These are phyloP conservation scores for Daldinia bambusicola DNA, from an alignment of 495 filamentous ascomycete genomes.

Conservation along the genomic window DNA sequence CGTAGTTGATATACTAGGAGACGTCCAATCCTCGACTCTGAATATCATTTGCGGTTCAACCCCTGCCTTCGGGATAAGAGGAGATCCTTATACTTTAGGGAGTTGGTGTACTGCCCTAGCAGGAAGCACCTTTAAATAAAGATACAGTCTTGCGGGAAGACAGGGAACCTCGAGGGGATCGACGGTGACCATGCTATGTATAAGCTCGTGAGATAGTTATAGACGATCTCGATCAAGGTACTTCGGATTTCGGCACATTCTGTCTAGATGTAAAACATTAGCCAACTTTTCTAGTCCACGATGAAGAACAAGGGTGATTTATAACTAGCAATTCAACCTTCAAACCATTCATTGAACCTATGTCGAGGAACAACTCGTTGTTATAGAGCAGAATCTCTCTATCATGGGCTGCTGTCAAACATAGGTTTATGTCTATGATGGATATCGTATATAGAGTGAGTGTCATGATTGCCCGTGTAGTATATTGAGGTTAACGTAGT, in stretches of 20 bases:
- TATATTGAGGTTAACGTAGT: too few species aligned
- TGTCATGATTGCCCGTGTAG: too few species aligned
- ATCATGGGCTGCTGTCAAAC: constrained; percentile 36
- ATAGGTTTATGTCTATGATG: too few species aligned
- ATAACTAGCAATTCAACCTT: neutral
- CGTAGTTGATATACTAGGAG: constrained; percentile 44
- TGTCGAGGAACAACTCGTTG: constrained; percentile 51
- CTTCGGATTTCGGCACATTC: constrained; percentile 46
- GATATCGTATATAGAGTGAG: too few species aligned
- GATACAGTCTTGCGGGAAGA: constrained; percentile 49
- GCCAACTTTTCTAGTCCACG: constrained; percentile 36
- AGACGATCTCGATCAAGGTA: constrained; percentile 51
- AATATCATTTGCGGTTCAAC: constrained; percentile 37
- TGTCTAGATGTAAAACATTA: constrained; percentile 55
- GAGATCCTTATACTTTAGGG: constrained; percentile 50
- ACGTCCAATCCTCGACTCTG: constrained; percentile 50
- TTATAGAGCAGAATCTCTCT: constrained; percentile 54
- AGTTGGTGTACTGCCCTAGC: constrained; percentile 52
- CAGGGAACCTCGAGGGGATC: constrained; percentile 57
- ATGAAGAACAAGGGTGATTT: neutral
- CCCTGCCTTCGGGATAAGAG: constrained; percentile 44
- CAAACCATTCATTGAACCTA: constrained; percentile 30
- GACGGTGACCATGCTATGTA: constrained; percentile 50
- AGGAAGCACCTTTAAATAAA: constrained; percentile 43
- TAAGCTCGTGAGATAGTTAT: constrained; percentile 53